A percentile compares a stretch with the other conserved stretches of the same genome.
Evolutionary conservation across 768 basidiomycete genomes (phyloP).

Genomic region (Pisolithus tinctorius): DNA sequence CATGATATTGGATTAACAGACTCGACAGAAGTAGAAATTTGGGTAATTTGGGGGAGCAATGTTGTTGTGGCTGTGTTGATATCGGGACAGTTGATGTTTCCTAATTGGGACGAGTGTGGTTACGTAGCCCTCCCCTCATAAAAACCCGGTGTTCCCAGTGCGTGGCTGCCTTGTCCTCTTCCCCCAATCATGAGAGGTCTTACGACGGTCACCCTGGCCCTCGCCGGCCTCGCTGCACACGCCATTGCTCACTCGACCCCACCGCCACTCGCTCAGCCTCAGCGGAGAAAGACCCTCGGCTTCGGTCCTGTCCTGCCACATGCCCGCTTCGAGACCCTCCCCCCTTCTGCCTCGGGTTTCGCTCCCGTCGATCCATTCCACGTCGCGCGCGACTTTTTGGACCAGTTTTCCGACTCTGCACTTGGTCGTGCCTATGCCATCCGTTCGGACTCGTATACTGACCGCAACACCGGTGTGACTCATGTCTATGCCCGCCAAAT

Average conservation of each 20-base stretch:
- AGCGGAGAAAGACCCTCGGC: conserved; percentile 75
- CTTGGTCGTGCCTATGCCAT: conserved; percentile 45
- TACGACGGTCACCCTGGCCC: conserved; percentile 53
- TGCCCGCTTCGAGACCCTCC: conserved; percentile 54
- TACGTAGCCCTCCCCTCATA: not conserved
- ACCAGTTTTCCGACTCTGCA: conserved; percentile 29
- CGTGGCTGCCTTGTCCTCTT: not conserved
- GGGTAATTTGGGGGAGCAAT: no score
- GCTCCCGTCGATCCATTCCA: conserved; percentile 44
- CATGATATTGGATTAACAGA: no score
- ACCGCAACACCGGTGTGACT: conserved; percentile 76
- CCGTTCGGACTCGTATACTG: conserved; percentile 82
- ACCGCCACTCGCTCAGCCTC: conserved; percentile 7
- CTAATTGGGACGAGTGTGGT: not conserved
- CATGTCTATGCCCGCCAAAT: conserved; percentile 86
- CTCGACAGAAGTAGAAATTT: no score
- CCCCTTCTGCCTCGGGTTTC: conserved; percentile 31
- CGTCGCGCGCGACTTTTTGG: conserved; percentile 59
- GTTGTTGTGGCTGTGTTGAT: no score
- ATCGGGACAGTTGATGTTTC: no score
- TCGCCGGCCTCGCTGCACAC: conserved; percentile 54
- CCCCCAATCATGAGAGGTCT: conserved; percentile 51
- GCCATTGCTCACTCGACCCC: conserved; percentile 39
- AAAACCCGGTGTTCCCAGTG: not conserved
- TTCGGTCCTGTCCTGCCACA: conserved; percentile 81